These are phyloP conservation scores for Trametes sanguinea DNA, from an alignment of 768 basidiomycete species.

Conservation along the genomic window DNA sequence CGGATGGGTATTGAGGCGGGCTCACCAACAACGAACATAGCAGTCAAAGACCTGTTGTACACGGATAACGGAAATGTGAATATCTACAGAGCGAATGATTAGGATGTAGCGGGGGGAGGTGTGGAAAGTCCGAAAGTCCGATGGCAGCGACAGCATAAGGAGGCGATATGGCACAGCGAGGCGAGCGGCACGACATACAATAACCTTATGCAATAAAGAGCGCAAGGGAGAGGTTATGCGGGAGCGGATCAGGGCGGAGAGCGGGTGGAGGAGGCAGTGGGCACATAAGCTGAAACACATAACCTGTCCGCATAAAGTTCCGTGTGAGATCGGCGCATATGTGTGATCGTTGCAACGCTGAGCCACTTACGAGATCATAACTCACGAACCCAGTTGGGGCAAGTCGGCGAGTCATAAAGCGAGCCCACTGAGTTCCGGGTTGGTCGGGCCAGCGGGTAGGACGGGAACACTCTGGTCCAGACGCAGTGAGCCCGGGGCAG, in stretches of 20 bases:
- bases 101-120: conserved; percentile 11
- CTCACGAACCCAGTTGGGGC: neutral
- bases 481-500: conserved; percentile 11
- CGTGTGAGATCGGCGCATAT: conserved; percentile 1
- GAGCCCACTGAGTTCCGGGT: conserved; percentile 18
- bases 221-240: conserved; percentile 5
- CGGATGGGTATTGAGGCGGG: neutral
- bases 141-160: conserved; percentile 22
- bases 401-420: conserved; percentile 18
- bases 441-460: conserved; percentile 16
- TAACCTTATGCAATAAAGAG: conserved; percentile 25
- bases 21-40: conserved; percentile 12
- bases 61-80: conserved; percentile 1
- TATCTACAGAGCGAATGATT: conserved; percentile 22
- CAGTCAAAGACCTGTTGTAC: conserved; percentile 5
- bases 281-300: conserved; percentile 20
- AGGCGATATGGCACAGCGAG: conserved; percentile 20
- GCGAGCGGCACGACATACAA: conserved; percentile 19
- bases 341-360: neutral
- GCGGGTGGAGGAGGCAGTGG: neutral
- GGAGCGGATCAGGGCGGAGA: neutral
- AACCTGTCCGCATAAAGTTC: conserved; percentile 5
- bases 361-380: neutral
- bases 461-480: conserved; percentile 19
- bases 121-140: conserved; percentile 1